Base-by-base conservation (phyloP, 345 rosid genomes). In the Sisymbrium altissimum region DNA sequence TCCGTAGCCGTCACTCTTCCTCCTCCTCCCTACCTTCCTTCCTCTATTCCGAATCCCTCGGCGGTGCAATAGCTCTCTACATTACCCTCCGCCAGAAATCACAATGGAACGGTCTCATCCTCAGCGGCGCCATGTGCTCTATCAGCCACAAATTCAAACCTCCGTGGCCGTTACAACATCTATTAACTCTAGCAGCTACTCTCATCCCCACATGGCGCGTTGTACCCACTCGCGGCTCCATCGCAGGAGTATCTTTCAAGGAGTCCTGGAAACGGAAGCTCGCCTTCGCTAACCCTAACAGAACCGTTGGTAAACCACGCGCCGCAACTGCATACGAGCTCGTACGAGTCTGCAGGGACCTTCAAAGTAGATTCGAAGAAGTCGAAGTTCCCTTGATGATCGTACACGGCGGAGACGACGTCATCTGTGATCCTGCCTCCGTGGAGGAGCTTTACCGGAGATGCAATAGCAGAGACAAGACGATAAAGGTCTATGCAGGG, bases 61-160 rank as follows among this genome's bases (percentile, higher is more conserved):
- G 99, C 7, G 99, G 99, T 5, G 98, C 98, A 0, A 95, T 95
- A 11, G 78, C 97, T 12, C 79, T 95, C 18, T 95, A 86, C 78
- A 76, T 95, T 33, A 79, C 96, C 25, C 89, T 95, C 74, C 84
- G 89, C 7, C 89, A 90, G 77, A 85, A 79, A 43, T 81, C 84
- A 23, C 81, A 68, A 57, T 95, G 98, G 99, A 78, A 83, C 23
- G 99, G 98, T 21, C 73, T 95, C 67, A 67, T 95, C 70, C 80
- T 95, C 19, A 92, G 86, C 71, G 98, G 97, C 0, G 98, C 98
- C 4, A 95, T 95, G 98, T 95, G 98, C 13, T 97, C 98, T 41
- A 90, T 95, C 54, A 92, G 96, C 64, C 83, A 73, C 59, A 95
- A 87, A 75, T 80, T 95, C 83, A 95, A 95, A 83, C 96, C 98